Conservation (phyloP, 139 green algal species). For the Limnomonas spitsbergensis region DNA sequence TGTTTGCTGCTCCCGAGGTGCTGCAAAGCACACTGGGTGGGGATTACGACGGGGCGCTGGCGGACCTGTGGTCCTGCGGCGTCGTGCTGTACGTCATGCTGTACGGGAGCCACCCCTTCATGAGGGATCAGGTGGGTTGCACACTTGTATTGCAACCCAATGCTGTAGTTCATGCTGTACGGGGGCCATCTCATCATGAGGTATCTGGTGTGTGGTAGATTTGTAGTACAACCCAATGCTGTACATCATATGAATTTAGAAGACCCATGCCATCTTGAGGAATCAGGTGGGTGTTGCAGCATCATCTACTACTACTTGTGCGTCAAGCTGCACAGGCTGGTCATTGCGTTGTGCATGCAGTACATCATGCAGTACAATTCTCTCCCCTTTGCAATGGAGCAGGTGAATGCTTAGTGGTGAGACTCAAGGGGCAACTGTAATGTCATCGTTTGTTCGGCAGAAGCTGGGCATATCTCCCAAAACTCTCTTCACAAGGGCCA, state of each 20-base stretch:
- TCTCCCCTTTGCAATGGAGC: no score
- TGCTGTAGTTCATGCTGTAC: slow-evolving; percentile 33
- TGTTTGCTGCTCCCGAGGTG: slow-evolving; percentile 63
- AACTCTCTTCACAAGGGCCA: no score
- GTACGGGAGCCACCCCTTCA: slow-evolving; percentile 50
- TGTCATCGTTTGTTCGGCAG: no score
- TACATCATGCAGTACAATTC: no score
- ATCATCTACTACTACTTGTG: not conserved
- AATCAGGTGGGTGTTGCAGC: not conserved
- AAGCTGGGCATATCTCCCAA: no score
- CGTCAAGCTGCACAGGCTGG: not conserved
- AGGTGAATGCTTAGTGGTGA: no score
- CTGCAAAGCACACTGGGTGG: slow-evolving; percentile 44
- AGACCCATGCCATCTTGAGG: not conserved
- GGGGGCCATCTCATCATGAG: slow-evolving; percentile 35
- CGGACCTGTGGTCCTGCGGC: slow-evolving; percentile 64
- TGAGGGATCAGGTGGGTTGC: slow-evolving; percentile 4
- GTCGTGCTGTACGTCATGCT: slow-evolving; percentile 70
- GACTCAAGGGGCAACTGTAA: no score
- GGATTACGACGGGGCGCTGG: slow-evolving; percentile 36
- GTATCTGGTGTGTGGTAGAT: no score
- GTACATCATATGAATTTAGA: not conserved
- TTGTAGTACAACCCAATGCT: no score
- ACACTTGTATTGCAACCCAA: not conserved
- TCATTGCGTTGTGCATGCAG: no score